Evolutionary conservation across 495 filamentous ascomycete genomes (phyloP).

Genomic region (Aspergillus sclerotioniger): DNA sequence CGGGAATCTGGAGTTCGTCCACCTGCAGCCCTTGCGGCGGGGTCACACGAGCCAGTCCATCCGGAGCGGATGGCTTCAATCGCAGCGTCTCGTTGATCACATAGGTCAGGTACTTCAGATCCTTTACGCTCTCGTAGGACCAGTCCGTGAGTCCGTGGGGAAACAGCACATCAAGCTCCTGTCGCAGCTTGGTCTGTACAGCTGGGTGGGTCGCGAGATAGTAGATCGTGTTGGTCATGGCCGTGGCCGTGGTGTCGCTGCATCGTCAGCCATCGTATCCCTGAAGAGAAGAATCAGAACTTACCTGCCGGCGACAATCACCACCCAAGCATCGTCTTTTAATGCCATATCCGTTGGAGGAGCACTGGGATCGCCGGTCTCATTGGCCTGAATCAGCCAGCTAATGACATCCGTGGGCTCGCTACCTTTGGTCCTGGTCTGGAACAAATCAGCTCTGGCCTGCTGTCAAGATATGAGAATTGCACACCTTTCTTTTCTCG

Average conservation of each 20-base stretch:
- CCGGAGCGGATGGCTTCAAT: conserved; percentile 47
- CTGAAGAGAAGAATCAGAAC: no score
- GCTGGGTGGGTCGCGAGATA: conserved; percentile 32
- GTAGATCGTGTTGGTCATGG: conserved; percentile 37
- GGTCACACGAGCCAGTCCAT: conserved; percentile 34
- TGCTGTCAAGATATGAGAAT: neutral
- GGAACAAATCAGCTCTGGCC: neutral
- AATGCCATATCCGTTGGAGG: conserved; percentile 18
- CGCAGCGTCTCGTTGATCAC: conserved; percentile 56
- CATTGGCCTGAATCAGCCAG: conserved; percentile 28
- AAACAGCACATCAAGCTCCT: conserved; percentile 19
- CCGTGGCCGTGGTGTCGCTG: conserved; percentile 34
- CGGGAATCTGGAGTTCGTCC: conserved; percentile 28
- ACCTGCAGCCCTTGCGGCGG: conserved; percentile 26
- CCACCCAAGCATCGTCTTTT: conserved; percentile 23
- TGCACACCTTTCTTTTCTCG: neutral
- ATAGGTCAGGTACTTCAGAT: conserved; percentile 41
- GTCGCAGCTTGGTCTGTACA: conserved; percentile 22
- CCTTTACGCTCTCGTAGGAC: conserved; percentile 14
- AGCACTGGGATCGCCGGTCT: conserved; percentile 17
- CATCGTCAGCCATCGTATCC: no score
- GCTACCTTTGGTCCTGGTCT: neutral
- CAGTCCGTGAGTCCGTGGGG: neutral
- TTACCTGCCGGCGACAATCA: conserved; percentile 33
- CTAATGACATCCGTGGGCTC: conserved; percentile 24